Evolutionary conservation across 176 grass and related monocot species (phyloP), one percentile per base, ranked within the genome.

Genomic region (Juncus effusus): DNA sequence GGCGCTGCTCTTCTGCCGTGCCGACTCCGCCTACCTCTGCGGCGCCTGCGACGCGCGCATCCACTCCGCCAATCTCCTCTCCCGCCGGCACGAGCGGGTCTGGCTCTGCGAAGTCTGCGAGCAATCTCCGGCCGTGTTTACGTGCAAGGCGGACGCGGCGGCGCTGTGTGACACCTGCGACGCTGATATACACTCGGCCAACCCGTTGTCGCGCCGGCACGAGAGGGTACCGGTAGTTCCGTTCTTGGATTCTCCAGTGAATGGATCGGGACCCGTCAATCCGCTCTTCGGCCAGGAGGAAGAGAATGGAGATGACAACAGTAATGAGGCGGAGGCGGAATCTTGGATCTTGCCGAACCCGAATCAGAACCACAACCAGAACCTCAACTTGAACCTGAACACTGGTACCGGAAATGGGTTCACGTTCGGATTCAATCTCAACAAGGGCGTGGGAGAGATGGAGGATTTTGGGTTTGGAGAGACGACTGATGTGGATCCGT

Each of bases 71-170:
- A 6, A 36, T n/a, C 63, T 80, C 35, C 73, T 75, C 38, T 65
- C 40, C 19, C 35, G 4, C 38, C 11, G 60, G 19, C 42, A 69
- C 40, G 63, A 36, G 13, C 56, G 16, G 36, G 35, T 61, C 42
- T 74, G 55, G 84, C 2, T 96, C 62, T 99, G 94, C 77, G 85
- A 93, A 80, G 94, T 99, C 13, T 99, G 94, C 78, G 85, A 90
- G 75, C 69, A 87, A 12, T 78, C 76, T 13, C 88, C 94, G 3
- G 94, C 94, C 3, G 75, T 70, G 0, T 78, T 99, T 9, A 99
- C 85, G 0, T 99, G 94, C 85, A 99, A 99, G 78, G 94, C 94
- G 12, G 94, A 99, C 61, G 94, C 94, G 0, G 89, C 94, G 7
- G 81, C 63, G 55, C 67, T 57, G 44, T 3, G 39, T 7, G 16